These are phyloP conservation scores for Diversispora eburnea DNA, from an alignment of 192 early-diverging fungal species.

Conservation along the genomic window DNA sequence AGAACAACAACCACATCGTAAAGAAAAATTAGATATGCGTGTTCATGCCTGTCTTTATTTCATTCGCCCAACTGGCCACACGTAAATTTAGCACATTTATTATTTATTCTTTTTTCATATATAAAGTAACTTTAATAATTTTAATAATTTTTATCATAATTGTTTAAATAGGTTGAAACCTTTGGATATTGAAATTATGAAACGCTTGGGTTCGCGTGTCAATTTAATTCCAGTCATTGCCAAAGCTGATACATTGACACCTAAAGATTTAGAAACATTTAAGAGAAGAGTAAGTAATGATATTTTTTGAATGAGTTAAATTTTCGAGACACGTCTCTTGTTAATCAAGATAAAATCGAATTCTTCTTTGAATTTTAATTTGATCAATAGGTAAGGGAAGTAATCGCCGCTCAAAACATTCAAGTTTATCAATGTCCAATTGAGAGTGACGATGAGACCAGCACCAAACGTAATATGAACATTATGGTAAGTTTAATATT, in stretches of 20 bases:
- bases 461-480: conserved; percentile 75
- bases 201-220: conserved; percentile 89
- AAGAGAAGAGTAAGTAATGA: conserved; percentile 77
- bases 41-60: conserved; percentile 99
- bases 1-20: conserved; percentile 83
- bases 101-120: not conserved
- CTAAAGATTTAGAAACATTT: conserved; percentile 84
- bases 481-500: conserved; percentile 53
- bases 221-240: conserved; percentile 98
- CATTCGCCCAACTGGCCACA: conserved; percentile 97
- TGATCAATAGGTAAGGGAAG: conserved; percentile 72
- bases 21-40: conserved; percentile 87
- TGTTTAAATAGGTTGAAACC: conserved; percentile 62
- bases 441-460: conserved; percentile 83
- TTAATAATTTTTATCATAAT: conserved; percentile 11
- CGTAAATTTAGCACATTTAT: conserved; percentile 38
- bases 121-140: conserved; percentile 20
- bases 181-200: conserved; percentile 97
- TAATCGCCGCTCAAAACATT: conserved; percentile 88
- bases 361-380: not conserved
- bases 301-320: not conserved
- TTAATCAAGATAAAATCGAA: not conserved
- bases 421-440: conserved; percentile 85
- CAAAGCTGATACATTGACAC: conserved; percentile 97
- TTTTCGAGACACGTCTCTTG: not conserved